A percentile compares a stretch with the other conserved stretches of the same genome.
Evolutionary conservation across 768 basidiomycete genomes (phyloP).

Genomic region (Mycena albidolilacea): DNA sequence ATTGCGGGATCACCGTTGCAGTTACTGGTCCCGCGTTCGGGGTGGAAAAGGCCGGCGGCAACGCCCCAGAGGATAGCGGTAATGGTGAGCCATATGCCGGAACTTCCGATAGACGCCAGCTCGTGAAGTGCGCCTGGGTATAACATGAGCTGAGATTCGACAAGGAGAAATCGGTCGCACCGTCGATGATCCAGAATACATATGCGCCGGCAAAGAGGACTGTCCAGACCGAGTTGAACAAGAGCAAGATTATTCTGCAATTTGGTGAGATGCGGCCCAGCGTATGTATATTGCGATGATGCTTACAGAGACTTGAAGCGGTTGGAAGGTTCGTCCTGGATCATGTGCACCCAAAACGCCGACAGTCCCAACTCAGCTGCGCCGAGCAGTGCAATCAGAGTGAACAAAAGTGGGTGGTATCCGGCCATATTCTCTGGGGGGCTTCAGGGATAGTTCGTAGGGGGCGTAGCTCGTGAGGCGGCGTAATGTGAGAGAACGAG

Average conservation of each 20-base stretch:
- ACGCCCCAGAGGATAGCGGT: conserved; percentile 67
- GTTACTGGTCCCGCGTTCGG: conserved; percentile 53
- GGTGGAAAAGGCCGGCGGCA: conserved; percentile 62
- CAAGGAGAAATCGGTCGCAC: conserved; percentile 34
- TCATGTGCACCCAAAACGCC: conserved; percentile 62
- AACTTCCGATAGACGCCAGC: conserved; percentile 67
- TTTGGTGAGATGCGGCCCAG: neutral
- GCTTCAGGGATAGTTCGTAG: conserved; percentile 9
- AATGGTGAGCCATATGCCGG: conserved; percentile 65
- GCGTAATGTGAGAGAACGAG: neutral
- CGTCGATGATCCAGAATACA: conserved; percentile 65
- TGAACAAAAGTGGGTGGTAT: conserved; percentile 35
- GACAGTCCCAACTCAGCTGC: conserved; percentile 68
- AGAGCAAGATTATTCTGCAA: conserved; percentile 53
- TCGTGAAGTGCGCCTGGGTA: conserved; percentile 53
- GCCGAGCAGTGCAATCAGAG: conserved; percentile 51
- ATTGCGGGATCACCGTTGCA: conserved; percentile 52
- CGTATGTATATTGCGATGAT: neutral
- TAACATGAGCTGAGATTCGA: neutral
- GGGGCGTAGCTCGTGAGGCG: conserved; percentile 1
- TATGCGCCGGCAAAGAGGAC: conserved; percentile 65
- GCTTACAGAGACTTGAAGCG: conserved; percentile 29
- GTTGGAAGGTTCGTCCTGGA: conserved; percentile 60
- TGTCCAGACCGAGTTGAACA: conserved; percentile 66
- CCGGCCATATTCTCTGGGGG: conserved; percentile 26